Evolutionary conservation across 2,329 filamentous ascomycete species (phyloP).

Genomic region (Teratosphaeria nubilosa): DNA sequence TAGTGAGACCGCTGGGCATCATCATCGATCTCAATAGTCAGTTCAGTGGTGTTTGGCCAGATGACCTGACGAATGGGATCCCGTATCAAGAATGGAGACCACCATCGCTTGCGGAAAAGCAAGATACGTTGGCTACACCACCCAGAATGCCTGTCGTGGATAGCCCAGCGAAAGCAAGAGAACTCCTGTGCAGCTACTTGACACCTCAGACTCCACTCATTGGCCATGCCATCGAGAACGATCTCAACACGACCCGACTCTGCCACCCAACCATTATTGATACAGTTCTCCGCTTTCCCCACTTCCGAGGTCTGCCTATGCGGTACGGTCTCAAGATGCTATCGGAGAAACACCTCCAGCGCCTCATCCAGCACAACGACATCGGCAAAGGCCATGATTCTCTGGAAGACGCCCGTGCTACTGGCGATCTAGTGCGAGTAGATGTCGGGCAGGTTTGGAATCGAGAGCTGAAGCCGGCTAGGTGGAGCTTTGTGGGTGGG

Average conservation of each 20-base stretch:
- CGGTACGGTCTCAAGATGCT: conserved; percentile 70
- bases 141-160: conserved; percentile 57
- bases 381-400: conserved; percentile 68
- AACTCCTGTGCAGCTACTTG: conserved; percentile 66
- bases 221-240: conserved; percentile 91
- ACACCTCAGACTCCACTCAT: conserved; percentile 72
- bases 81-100: conserved; percentile 10
- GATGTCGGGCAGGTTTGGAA: conserved; percentile 61
- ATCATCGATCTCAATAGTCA: conserved; percentile 84
- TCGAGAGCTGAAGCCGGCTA: conserved; percentile 50
- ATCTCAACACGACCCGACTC: conserved; percentile 74
- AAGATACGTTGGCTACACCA: conserved; percentile 3
- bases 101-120: conserved; percentile 5
- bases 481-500: conserved; percentile 54
- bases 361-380: conserved; percentile 65
- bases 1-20: conserved; percentile 75
- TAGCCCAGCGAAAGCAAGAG: conserved; percentile 63
- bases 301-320: conserved; percentile 63
- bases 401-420: conserved; percentile 79
- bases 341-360: conserved; percentile 56
- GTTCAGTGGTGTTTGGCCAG: conserved; percentile 75
- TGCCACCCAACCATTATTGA: conserved; percentile 80
- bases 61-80: conserved; percentile 40
- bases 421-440: conserved; percentile 71
- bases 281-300: conserved; percentile 74